Evolutionary conservation across 371 early-diverging fungal genomes (phyloP), one percentile per base, ranked within the genome.

Genomic region (Encephalitozoon hellem): DNA sequence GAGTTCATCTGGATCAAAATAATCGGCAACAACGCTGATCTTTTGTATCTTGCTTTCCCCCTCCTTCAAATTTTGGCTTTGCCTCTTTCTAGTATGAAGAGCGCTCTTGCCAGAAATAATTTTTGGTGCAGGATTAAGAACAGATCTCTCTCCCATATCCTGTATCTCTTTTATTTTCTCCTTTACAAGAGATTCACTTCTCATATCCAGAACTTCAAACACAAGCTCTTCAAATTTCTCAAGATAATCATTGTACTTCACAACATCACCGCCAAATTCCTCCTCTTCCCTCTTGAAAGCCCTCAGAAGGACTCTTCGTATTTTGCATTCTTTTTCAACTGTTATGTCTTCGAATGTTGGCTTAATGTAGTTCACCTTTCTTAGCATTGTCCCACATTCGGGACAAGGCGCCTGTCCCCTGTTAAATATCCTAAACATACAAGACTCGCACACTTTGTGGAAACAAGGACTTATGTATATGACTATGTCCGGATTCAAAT

Each of bases 391-490:
- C 18, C 77, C 79, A 69, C 86, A 86, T 64, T 85, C 85, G 32
- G 83, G 83, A 77, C 86, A 86, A 51, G 83, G 78, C n/a, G 81
- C 82, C 18, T 65, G 70, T 4, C 86, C 85, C 52, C 68, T 52
- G 30, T 65, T 11, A 78, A 84, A 86, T 49, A 82, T 67, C 39
- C 80, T 52, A 28, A 67, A 51, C 2, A 86, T 65, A 67, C 86
- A 86, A 30, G 72, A 65, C 38, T 85, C 87, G 72, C 88, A 92
- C 92, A 95, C 91, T 84, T 91, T 94, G 86, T 97, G 97, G 81
- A 92, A 94, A 84, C 98, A 97, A 18, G 94, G 93, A 52, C 92
- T 91, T 21, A 94, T 94, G 41, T 93, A 88, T 25, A 97, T 87
- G 79, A 90, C 90, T 86, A 96, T 89, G 76, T 88, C 88, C 12